Evolutionary conservation across 495 filamentous ascomycete genomes (phyloP).

Genomic region (Aspergillus conjunctus): DNA sequence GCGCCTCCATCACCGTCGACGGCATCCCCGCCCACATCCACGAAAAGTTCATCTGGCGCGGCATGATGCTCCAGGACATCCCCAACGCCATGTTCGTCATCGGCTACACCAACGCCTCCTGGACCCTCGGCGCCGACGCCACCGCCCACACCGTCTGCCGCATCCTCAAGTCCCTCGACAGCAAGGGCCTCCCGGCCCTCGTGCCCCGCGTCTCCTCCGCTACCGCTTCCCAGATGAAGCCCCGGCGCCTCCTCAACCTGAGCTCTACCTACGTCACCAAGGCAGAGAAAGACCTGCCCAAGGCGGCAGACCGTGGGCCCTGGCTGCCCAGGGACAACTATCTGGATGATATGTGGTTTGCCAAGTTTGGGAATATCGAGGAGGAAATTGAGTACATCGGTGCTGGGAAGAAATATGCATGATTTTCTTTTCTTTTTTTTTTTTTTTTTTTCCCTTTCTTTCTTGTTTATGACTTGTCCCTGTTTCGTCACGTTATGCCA

Average conservation of each 20-base stretch:
- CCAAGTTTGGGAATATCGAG: constrained; percentile 49
- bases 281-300: constrained; percentile 44
- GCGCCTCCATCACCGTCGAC: constrained; percentile 55
- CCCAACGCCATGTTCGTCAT: constrained; percentile 59
- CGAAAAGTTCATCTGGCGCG: constrained; percentile 58
- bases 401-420: constrained; percentile 29
- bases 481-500: too few relatives aligned
- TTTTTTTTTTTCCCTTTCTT: not conserved
- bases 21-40: constrained; percentile 49
- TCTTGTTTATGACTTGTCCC: not conserved
- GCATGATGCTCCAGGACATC: constrained; percentile 60
- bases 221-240: constrained; percentile 35
- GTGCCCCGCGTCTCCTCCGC: constrained; percentile 42
- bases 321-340: constrained; percentile 60
- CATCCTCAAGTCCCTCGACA: constrained; percentile 44
- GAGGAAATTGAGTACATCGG: constrained; percentile 38
- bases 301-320: constrained; percentile 49
- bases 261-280: constrained; percentile 54
- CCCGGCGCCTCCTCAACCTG: constrained; percentile 45
- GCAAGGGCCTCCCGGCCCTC: constrained; percentile 38
- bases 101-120: constrained; percentile 60
- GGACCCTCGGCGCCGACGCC: constrained; percentile 62
- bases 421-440: constrained; percentile 3
- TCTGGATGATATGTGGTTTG: constrained; percentile 52
- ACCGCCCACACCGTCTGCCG: constrained; percentile 51